These are phyloP conservation scores for Mycena venus DNA, from an alignment of 768 basidiomycete genomes.

Conservation along the genomic window DNA sequence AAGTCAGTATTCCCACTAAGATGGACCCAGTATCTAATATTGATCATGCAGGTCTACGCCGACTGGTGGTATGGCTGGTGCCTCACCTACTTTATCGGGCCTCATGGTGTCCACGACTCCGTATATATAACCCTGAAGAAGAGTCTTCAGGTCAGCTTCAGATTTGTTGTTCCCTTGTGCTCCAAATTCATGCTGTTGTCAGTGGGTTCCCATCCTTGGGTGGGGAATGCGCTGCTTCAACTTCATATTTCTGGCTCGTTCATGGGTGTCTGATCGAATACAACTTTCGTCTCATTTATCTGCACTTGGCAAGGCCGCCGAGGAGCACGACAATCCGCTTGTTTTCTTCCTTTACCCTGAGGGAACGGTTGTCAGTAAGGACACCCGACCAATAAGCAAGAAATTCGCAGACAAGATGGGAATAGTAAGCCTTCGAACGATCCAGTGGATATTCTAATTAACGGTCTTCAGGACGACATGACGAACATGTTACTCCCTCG, in stretches of 20 bases:
- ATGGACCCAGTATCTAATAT: constrained; percentile 4
- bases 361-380: constrained; percentile 91
- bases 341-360: constrained; percentile 94
- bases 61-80: constrained; percentile 95
- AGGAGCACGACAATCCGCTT: constrained; percentile 76
- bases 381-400: constrained; percentile 88
- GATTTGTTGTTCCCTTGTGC: background rate
- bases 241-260: constrained; percentile 94
- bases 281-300: constrained; percentile 77
- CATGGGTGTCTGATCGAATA: constrained; percentile 88
- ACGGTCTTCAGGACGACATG: constrained; percentile 76
- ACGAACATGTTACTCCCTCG: constrained; percentile 88
- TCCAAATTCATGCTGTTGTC: background rate
- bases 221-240: constrained; percentile 97
- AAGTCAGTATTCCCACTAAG: constrained; percentile 77
- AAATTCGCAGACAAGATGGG: constrained; percentile 91
- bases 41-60: constrained; percentile 68
- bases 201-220: constrained; percentile 84
- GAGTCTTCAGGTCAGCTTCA: constrained; percentile 76
- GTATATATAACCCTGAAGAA: constrained; percentile 95
- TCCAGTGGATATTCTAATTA: background rate
- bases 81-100: constrained; percentile 77
- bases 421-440: constrained; percentile 72
- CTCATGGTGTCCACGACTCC: constrained; percentile 72
- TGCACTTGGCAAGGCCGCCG: constrained; percentile 76